These are phyloP conservation scores for Mycena citricolor DNA, from an alignment of 1,284 basidiomycete genomes.

Conservation along the genomic window DNA sequence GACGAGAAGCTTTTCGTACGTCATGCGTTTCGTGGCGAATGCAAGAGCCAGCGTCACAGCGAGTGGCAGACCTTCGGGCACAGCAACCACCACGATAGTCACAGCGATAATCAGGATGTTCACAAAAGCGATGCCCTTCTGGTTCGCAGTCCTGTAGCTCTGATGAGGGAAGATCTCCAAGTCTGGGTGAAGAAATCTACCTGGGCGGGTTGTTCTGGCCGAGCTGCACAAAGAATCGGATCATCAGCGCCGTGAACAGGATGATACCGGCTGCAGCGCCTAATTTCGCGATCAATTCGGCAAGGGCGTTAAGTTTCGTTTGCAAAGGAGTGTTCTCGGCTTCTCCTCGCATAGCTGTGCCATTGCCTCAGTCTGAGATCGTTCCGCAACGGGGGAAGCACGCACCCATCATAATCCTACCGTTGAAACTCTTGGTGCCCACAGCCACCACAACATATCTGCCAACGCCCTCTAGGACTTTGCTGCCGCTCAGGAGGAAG, in stretches of 20 bases:
- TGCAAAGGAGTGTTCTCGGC: conserved; percentile 91
- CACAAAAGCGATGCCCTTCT: conserved; percentile 91
- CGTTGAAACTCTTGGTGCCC: conserved; percentile 91
- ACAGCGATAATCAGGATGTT: conserved; percentile 95
- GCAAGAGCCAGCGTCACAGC: conserved; percentile 96
- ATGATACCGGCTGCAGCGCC: conserved; percentile 82
- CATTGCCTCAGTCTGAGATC: conserved; percentile 19
- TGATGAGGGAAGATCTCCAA: conserved; percentile 8
- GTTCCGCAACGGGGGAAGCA: conserved; percentile 18
- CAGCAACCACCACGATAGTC: conserved; percentile 94
- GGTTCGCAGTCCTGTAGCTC: conserved; percentile 56
- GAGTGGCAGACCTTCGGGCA: conserved; percentile 95
- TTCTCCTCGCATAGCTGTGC: conserved; percentile 74
- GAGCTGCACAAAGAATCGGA: conserved; percentile 91
- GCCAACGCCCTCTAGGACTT: conserved; percentile 94
- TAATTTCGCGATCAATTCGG: conserved; percentile 91
- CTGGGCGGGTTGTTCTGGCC: conserved; percentile 53
- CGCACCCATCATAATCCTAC: conserved; percentile 93
- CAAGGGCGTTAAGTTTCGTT: conserved; percentile 88
- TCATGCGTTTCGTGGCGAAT: conserved; percentile 98
- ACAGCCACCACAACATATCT: conserved; percentile 91
- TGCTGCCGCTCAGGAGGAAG: conserved; percentile 92
- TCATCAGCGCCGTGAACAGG: conserved; percentile 87
- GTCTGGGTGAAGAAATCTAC: conserved; percentile 28
- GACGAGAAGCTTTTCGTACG: conserved; percentile 90